phyloP scores from a whole-genome alignment of 768 basidiomycete genomes.

The Leccinum boreale region DNA sequence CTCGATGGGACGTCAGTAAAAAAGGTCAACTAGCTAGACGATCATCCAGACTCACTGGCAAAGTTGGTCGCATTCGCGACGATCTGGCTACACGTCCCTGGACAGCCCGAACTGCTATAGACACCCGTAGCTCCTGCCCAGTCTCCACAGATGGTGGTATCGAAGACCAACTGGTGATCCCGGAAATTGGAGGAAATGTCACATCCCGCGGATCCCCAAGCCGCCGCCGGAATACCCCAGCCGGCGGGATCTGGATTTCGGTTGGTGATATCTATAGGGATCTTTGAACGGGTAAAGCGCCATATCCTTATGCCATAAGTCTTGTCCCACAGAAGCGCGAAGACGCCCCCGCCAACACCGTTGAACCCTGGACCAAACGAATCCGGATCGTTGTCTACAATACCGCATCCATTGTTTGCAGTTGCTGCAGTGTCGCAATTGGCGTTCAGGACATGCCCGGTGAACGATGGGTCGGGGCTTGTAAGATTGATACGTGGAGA shows the following conservation, averaged over 20 bases:
- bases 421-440: slow-evolving; percentile 39
- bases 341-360: slow-evolving; percentile 48
- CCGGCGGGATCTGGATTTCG: slow-evolving; percentile 40
- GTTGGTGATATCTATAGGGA: slow-evolving; percentile 48
- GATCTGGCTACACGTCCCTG: slow-evolving; percentile 43
- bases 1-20: slow-evolving; percentile 28
- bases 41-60: slow-evolving; percentile 30
- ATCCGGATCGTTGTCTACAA: slow-evolving; percentile 35
- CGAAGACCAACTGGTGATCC: slow-evolving; percentile 45
- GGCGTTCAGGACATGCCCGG: slow-evolving; percentile 19
- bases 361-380: slow-evolving; percentile 41
- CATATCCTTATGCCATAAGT: slow-evolving; percentile 48
- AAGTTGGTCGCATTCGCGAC: slow-evolving; percentile 59
- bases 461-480: slow-evolving; percentile 3
- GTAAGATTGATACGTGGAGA: background rate
- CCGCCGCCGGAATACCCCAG: slow-evolving; percentile 53
- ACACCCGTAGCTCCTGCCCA: slow-evolving; percentile 20
- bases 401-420: slow-evolving; percentile 49
- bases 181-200: slow-evolving; percentile 48
- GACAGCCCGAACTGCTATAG: slow-evolving; percentile 29
- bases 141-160: slow-evolving; percentile 32
- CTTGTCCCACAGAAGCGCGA: slow-evolving; percentile 50
- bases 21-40: background rate
- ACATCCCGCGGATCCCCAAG: slow-evolving; percentile 48
- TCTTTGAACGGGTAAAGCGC: slow-evolving; percentile 48